Base-by-base conservation (phyloP, 257 asterid species). In the Salvia miltiorrhiza region DNA sequence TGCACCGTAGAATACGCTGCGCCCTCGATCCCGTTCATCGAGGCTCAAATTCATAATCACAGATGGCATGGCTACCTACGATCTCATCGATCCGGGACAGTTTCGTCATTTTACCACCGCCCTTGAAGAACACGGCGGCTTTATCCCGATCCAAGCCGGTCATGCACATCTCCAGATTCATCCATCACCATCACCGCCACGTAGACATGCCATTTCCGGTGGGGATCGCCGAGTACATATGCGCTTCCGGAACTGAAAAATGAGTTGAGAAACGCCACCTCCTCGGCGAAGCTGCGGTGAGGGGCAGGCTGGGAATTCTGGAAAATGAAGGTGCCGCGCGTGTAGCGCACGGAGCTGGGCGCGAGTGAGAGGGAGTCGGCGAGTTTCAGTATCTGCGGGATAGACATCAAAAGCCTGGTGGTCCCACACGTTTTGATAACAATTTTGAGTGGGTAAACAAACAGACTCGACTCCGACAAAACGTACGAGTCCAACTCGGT, bases 381-480 rank as follows among this genome's bases (percentile, higher is more conserved):
- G 14, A 81, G 83, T 48, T 78, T 28, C 40, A 81, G 26, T 21
- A 84, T 78, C 16, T 7, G 52, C 39, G 82, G 83, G 39, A 81
- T 65, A 0, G 88, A 78, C 2, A 44, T 59, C 24, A 84, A 52
- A 0, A 84, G 77, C 58, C 73, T 81, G 3, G 84, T 84, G 1
- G 88, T 84, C 58, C 88, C 88, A 37, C 88, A 84, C 0, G 88
- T 81, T 52, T 81, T 81, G 63, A 84, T 61, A 7, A 84, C 60
- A 7, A 84, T 81, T 41, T 66, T 81, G 1, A 32, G 40, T 12
- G 86, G 83, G 35, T 76, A 84, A 21, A 84, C 37, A 35, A 84
- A 84, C n/a, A 84, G 47, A 2, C 86, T 84, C 16, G 88, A 84
- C 77, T 84, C 86, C 6, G 35, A 84, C 1, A 84, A 77, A 4